phyloP scores from a whole-genome alignment of 208 protist species.

The Acanthamoeba lenticulata region DNA sequence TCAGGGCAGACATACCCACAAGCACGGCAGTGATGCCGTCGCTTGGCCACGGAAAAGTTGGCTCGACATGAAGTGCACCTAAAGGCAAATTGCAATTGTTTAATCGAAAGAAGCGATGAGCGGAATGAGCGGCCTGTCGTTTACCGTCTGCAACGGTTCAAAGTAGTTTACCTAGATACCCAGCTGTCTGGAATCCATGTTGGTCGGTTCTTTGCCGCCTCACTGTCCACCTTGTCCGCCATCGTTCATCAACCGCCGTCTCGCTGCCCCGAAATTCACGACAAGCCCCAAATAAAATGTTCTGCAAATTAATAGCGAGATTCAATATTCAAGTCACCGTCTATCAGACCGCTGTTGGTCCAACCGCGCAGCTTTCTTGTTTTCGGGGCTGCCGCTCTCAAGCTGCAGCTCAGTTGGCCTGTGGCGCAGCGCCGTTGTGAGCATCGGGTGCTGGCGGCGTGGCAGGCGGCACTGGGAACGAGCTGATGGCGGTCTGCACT shows the following conservation, averaged over 20 bases:
- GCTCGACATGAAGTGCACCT: constrained; percentile 26
- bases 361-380: too few relatives aligned
- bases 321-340: too few relatives aligned
- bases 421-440: not conserved
- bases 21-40: constrained; percentile 8
- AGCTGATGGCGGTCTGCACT: not conserved
- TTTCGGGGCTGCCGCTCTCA: too few relatives aligned
- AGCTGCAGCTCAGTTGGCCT: not conserved
- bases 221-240: not conserved
- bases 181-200: constrained; percentile 33
- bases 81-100: not conserved
- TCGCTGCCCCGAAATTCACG: too few relatives aligned
- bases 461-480: not conserved
- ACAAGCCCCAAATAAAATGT: too few relatives aligned
- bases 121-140: too few relatives aligned
- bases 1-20: not conserved
- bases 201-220: constrained; percentile 4
- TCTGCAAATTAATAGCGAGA: too few relatives aligned
- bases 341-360: too few relatives aligned
- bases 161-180: not conserved
- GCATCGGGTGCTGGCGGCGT: not conserved
- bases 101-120: not conserved
- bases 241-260: too few relatives aligned
- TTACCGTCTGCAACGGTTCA: not conserved
- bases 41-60: constrained; percentile 5